These are phyloP conservation scores for Pyricularia pennisetigena DNA, from an alignment of 2,329 filamentous ascomycete species.

Conservation along the genomic window DNA sequence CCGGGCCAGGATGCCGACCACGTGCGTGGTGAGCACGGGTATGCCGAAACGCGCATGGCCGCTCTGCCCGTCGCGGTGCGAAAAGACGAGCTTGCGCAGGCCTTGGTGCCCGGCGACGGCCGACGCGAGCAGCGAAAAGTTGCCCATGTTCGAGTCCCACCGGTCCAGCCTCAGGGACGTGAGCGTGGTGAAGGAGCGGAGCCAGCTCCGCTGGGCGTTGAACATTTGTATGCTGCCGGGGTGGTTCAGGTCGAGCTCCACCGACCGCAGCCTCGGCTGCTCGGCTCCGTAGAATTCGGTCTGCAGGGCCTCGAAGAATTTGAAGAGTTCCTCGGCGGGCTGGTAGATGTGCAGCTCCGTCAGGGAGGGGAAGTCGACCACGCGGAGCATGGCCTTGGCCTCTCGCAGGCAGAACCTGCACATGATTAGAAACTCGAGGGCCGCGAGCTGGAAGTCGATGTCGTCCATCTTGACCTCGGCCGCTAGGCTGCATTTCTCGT, in stretches of 20 bases:
- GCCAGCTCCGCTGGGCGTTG: not conserved
- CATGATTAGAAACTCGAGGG: not conserved
- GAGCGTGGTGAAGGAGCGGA: not conserved
- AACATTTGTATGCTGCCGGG: not conserved
- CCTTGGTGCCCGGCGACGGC: not conserved
- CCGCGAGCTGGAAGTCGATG: not conserved
- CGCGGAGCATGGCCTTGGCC: not conserved
- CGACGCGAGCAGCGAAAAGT: not conserved
- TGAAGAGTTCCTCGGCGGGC: not conserved
- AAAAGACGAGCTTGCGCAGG: not conserved
- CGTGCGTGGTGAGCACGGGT: too few relatives aligned
- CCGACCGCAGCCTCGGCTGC: not conserved
- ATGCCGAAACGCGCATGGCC: too few relatives aligned
- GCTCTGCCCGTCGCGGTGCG: too few relatives aligned
- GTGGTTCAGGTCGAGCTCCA: not conserved
- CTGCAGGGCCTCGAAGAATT: not conserved
- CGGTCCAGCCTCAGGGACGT: not conserved
- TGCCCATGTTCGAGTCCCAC: not conserved
- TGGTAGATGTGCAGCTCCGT: not conserved
- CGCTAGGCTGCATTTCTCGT: not conserved
- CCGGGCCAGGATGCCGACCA: too few relatives aligned
- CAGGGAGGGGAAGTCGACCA: not conserved
- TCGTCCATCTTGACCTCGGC: not conserved
- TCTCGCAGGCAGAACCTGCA: not conserved
- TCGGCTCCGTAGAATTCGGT: not conserved